A percentile compares a stretch with the other conserved stretches of the same genome.
phyloP scores from a whole-genome alignment of 2,329 filamentous ascomycete genomes.

The Coniochaeta ligniaria region DNA sequence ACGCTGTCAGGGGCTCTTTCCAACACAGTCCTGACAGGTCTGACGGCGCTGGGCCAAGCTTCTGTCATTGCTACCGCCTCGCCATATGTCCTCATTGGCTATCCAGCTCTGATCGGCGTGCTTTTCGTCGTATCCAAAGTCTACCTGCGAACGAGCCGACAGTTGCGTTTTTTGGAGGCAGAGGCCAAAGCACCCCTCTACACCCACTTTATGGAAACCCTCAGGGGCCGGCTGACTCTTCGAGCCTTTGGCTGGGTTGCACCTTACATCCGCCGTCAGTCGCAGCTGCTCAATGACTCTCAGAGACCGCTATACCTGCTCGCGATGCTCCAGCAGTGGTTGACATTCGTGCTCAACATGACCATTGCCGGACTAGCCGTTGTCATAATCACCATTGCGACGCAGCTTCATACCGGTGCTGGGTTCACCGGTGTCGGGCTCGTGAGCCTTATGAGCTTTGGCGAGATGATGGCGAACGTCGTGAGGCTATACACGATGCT shows the following conservation, averaged over 20 bases:
- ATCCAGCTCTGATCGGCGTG: constrained; percentile 37
- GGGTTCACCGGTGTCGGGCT: constrained; percentile 27
- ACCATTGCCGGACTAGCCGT: constrained; percentile 38
- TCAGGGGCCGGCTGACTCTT: constrained; percentile 44
- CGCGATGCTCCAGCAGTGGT: constrained; percentile 48
- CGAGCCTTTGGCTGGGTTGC: constrained; percentile 46
- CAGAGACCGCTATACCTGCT: constrained; percentile 50
- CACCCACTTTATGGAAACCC: constrained; percentile 43
- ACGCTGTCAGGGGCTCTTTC: constrained; percentile 21
- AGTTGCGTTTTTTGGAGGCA: constrained; percentile 47
- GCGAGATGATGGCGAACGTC: constrained; percentile 15
- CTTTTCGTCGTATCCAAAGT: constrained; percentile 44
- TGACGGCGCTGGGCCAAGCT: constrained; percentile 12
- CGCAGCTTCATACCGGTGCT: constrained; percentile 24
- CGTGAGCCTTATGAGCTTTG: constrained; percentile 24
- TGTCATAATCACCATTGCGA: constrained; percentile 37
- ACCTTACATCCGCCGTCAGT: constrained; percentile 31
- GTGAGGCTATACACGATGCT: constrained; percentile 19
- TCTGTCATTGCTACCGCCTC: constrained; percentile 14
- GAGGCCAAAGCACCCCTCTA: constrained; percentile 43
- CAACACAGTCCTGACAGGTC: constrained; percentile 11
- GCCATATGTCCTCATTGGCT: constrained; percentile 23
- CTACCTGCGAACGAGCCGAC: constrained; percentile 51
- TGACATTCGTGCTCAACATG: constrained; percentile 39
- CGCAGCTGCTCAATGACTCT: constrained; percentile 40